Percentiles rank a stretch among this genome's conserved stretches.
Conservation (phyloP, 495 filamentous ascomycete genomes). For the Aspergillus biplanus region DNA sequence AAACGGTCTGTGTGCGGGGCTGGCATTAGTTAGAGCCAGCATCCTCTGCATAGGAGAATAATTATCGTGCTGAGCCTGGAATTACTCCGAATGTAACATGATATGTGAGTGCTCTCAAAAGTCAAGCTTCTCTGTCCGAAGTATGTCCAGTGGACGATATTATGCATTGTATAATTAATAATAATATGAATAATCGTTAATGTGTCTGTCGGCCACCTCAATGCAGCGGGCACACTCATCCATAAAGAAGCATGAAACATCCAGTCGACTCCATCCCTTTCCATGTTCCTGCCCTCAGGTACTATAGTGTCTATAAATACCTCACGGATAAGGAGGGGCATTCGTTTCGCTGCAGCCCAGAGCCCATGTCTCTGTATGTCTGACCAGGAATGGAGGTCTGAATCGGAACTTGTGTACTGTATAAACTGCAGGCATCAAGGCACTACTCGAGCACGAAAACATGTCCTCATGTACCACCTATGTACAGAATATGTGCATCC, state of each 20-base stretch:
- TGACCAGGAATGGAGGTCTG: slow-evolving; percentile 11
- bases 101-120: neutral
- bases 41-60: slow-evolving; percentile 10
- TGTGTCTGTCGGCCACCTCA: too few relatives aligned
- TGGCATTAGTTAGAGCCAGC: neutral
- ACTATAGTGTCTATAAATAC: slow-evolving; percentile 11
- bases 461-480: neutral
- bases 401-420: neutral
- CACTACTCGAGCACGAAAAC: neutral
- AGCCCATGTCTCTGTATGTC: slow-evolving; percentile 15
- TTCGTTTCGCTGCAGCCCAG: slow-evolving; percentile 2
- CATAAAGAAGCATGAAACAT: neutral
- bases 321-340: neutral
- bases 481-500: too few relatives aligned
- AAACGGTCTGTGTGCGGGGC: neutral
- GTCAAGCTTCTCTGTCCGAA: too few relatives aligned
- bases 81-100: slow-evolving; percentile 17
- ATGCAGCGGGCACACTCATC: neutral
- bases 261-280: neutral
- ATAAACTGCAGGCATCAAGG: neutral
- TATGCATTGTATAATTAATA: too few relatives aligned
- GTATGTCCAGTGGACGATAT: too few relatives aligned
- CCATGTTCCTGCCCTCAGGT: neutral
- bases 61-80: neutral
- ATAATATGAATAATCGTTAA: too few relatives aligned